Base-by-base conservation (phyloP, 371 early-diverging fungal species). In the Actinomortierella wolfii region DNA sequence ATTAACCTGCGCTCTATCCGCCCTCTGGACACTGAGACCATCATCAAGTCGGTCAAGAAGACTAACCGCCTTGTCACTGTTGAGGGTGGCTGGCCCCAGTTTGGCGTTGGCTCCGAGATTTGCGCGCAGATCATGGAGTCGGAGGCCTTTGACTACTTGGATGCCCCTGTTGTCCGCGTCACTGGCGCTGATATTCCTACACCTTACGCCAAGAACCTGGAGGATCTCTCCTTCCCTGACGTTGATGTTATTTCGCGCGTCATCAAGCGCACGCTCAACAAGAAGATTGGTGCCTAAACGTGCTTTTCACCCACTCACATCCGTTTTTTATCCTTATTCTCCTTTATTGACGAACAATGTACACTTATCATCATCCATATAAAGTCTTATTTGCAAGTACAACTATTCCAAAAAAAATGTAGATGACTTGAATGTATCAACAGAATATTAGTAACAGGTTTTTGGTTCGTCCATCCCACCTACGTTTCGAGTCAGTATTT, bases 101-200 rank as follows among this genome's bases (percentile, higher is more conserved):
- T 92, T 71, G 96, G 99, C 70, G 91, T 99, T 53, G 99, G 99
- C 56, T 91, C 94, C 48, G 99, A 99, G 82, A 93, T 99, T 68
- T 86, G 93, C 68, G 97, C 98, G 54, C 92, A 93, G 79, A 90
- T 97, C 67, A 93, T 96, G 92, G 98, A 97, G 84, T 85, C 86
- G 49, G 95, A 97, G 64, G 97, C 92, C 45, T 98, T 97, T 79
- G 94, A 97, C 82, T 85, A 96, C 79, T 84, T 98, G 54, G 98
- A 98, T 85, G 92, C 94, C 45, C 98, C 98, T n/a, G 89, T 99
- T 58, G 77, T 81, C 67, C 93, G 99, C 70, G 86, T 99, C 50
- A 94, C 97, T 57, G 97, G 97, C 77, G 97, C 99, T 67, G 99
- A 99, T 83, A 87, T 97, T 55, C 99, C 99, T 56, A 99, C 96